These are phyloP conservation scores for Annulohypoxylon bovei DNA, from an alignment of 495 filamentous ascomycete genomes.

Conservation along the genomic window DNA sequence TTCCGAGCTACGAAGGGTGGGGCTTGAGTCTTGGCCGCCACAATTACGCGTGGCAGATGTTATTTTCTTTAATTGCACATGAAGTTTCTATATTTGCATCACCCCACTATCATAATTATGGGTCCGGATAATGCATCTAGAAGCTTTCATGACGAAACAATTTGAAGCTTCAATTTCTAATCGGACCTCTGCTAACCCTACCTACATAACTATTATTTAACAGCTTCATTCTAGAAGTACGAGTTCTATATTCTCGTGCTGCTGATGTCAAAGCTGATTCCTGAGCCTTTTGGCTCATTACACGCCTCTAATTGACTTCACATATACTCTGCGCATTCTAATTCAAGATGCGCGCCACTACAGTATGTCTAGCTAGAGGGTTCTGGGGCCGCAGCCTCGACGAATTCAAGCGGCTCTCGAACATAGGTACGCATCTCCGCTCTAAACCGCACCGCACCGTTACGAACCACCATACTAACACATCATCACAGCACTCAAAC, in stretches of 20 bases:
- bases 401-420: conserved; percentile 57
- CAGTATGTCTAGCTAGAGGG: conserved; percentile 51
- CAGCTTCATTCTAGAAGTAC: neutral
- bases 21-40: conserved; percentile 28
- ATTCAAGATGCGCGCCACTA: conserved; percentile 55
- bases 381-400: conserved; percentile 58
- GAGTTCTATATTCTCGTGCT: neutral
- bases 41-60: conserved; percentile 35
- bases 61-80: conserved; percentile 7
- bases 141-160: conserved; percentile 32
- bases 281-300: conserved; percentile 46
- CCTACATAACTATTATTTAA: neutral
- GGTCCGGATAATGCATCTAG: conserved; percentile 1
- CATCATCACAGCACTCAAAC: conserved; percentile 48
- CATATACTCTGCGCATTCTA: conserved; percentile 28
- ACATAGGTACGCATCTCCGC: conserved; percentile 52
- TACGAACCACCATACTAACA: neutral
- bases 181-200: neutral
- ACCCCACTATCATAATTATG: neutral
- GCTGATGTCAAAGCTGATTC: conserved; percentile 44
- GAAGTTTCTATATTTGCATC: neutral
- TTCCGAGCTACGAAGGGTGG: conserved; percentile 1
- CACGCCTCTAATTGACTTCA: conserved; percentile 13
- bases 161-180: conserved; percentile 22
- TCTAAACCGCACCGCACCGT: neutral